Conservation (phyloP, 352 stramenopile species). For the Pythium sukuiense region DNA sequence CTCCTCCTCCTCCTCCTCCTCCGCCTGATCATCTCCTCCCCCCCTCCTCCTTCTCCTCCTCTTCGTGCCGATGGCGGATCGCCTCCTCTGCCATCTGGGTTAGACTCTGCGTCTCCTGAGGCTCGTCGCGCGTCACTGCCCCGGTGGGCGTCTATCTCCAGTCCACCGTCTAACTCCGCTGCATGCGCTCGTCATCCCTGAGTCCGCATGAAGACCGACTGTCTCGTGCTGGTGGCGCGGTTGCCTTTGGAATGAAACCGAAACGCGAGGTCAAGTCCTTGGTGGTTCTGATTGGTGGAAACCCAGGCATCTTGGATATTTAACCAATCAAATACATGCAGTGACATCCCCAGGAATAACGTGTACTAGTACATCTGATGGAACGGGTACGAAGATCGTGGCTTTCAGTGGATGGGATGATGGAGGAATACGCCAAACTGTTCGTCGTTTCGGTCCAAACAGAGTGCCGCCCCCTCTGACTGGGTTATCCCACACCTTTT, state of each 20-base stretch:
- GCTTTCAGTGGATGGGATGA: no score
- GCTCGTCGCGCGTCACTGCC: not conserved
- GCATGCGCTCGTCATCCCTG: not conserved
- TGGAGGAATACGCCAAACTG: not conserved
- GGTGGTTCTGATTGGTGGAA: not conserved
- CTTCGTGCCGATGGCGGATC: not conserved
- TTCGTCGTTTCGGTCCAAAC: not conserved
- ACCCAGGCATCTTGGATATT: not conserved
- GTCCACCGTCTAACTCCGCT: not conserved
- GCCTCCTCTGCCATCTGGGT: constrained; percentile 18
- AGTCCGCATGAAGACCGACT: not conserved
- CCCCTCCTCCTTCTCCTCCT: not conserved
- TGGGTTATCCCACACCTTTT: no score
- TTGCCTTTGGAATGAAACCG: no score
- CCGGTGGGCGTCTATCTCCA: not conserved
- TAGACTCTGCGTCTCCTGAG: constrained; percentile 3
- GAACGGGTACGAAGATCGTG: no score
- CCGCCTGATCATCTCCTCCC: not conserved
- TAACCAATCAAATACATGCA: no score
- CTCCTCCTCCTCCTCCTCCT: not conserved
- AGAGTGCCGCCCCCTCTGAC: no score
- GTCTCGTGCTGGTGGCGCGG: no score
- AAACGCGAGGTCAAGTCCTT: not conserved
- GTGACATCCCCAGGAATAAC: no score
- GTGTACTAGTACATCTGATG: not conserved